Evolutionary conservation across 768 basidiomycete genomes (phyloP).

Genomic region (Mycena indigotica): DNA sequence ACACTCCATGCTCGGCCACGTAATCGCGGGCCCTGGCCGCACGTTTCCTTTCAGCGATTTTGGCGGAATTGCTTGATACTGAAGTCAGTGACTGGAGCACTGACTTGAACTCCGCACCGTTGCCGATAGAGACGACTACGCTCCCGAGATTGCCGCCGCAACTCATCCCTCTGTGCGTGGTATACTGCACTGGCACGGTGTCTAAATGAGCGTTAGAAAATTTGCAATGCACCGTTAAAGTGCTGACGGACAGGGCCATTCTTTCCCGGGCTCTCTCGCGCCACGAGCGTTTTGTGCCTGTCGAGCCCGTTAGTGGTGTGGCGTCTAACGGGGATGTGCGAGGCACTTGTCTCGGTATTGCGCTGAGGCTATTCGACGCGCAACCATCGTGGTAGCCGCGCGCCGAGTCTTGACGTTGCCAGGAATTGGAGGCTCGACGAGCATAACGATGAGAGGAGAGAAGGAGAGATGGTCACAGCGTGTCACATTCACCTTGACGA

Average conservation of each 20-base stretch:
- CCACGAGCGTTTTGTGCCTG: not conserved
- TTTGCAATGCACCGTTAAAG: too few relatives aligned
- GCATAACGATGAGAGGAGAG: not conserved
- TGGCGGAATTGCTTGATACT: not conserved
- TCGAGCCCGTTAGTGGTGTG: not conserved
- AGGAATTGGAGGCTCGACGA: not conserved
- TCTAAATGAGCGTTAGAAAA: too few relatives aligned
- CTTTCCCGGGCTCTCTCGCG: not conserved
- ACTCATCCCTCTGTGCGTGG: not conserved
- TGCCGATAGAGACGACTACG: not conserved
- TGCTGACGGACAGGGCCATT: too few relatives aligned
- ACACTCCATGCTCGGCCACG: not conserved
- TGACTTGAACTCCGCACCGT: not conserved
- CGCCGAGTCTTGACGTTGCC: not conserved
- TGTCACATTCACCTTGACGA: too few relatives aligned
- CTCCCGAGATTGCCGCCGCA: not conserved
- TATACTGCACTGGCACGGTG: not conserved
- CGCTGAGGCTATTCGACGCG: not conserved
- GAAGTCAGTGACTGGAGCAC: not conserved
- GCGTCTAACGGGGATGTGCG: not conserved
- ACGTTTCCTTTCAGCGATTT: not conserved
- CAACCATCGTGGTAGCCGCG: not conserved
- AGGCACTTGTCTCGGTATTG: not conserved
- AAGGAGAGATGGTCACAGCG: too few relatives aligned
- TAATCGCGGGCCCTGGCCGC: not conserved